Evolutionary conservation across 1,284 basidiomycete species (phyloP), one percentile per base, ranked within the genome.

Genomic region (Austroboletus niveus): DNA sequence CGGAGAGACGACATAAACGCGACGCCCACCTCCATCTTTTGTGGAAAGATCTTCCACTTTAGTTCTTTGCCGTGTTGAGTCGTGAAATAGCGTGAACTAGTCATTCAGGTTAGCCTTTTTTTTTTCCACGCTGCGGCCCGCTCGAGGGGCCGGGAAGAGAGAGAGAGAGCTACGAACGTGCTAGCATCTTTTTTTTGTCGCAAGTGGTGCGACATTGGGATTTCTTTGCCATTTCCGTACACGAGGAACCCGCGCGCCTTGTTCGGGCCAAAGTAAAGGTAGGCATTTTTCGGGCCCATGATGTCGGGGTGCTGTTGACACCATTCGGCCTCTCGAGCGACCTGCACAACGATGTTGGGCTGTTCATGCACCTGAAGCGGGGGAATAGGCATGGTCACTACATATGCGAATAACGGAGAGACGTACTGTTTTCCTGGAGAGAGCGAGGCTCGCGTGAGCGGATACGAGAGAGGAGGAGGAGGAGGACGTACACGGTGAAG

Each of bases 281-380:
- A 87, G 8, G 87, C 80, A 42, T 79, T 84, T 52, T 75, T 77
- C 14, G 87, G 87, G 12, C 87, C 87, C 80, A 86, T 81, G 56
- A 88, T 81, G 45, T 72, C 73, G 20, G 80, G 76, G 60, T 87
- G 80, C 48, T 80, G 80, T 57, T 80, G 74, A 20, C 79, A 73
- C 87, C 87, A 89, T 27, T 69, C 72, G 0, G 75, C 66, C 60
- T 89, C 84, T 27, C 87, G 80, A 36, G 75, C 74, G 45, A 89
- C 69, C 56, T 80, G 77, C 54, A 87, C 74, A 56, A 89, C 74
- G 27, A 78, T 68, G 65, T 84, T 88, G 22, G 83, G 81, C 47
- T 70, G 73, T 52, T 76, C 71, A 31, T 75, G 75, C 51, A 76
- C 77, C 80, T 83, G 38, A 22, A 29, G 61, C 7, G 9, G 55